Conservation (phyloP, 2,329 filamentous ascomycete genomes). For the Aspergillus jensenii region DNA sequence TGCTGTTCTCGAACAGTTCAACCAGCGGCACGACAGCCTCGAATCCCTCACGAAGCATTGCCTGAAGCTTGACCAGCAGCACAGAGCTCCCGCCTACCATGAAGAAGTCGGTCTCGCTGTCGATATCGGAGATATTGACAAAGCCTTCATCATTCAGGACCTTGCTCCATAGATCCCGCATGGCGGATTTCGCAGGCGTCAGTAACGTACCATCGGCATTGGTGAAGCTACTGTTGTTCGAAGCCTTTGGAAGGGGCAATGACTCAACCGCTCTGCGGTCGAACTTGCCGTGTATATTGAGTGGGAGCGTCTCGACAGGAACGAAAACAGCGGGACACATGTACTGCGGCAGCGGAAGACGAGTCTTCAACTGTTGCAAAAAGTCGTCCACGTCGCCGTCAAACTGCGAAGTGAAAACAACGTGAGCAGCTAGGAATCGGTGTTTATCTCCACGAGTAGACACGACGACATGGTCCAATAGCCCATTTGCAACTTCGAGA, state of each 20-base stretch:
- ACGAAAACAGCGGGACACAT: slow-evolving; percentile 31
- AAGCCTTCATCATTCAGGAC: no score
- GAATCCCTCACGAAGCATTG: slow-evolving; percentile 34
- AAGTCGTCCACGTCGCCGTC: background rate
- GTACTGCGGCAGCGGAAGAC: slow-evolving; percentile 33
- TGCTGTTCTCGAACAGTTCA: slow-evolving; percentile 40
- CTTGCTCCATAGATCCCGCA: no score
- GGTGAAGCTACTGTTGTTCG: no score
- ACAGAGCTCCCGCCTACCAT: slow-evolving; percentile 30
- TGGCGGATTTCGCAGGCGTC: no score
- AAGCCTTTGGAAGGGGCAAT: background rate
- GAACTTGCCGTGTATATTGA: slow-evolving; percentile 26
- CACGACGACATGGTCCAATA: background rate
- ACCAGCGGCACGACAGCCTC: slow-evolving; percentile 30
- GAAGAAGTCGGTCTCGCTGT: slow-evolving; percentile 20
- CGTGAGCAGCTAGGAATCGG: slow-evolving; percentile 37
- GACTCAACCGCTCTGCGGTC: slow-evolving; percentile 20
- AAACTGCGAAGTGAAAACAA: slow-evolving; percentile 25
- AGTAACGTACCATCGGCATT: no score
- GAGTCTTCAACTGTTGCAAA: slow-evolving; percentile 17
- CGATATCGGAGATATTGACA: background rate
- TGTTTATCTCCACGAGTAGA: background rate
- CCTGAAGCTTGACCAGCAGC: slow-evolving; percentile 33
- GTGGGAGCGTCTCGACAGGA: slow-evolving; percentile 23
- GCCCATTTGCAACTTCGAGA: background rate